A percentile compares a stretch with the other conserved stretches of the same genome.
These are phyloP conservation scores for Strigomonas galati DNA, from an alignment of 208 protist species.

Conservation along the genomic window DNA sequence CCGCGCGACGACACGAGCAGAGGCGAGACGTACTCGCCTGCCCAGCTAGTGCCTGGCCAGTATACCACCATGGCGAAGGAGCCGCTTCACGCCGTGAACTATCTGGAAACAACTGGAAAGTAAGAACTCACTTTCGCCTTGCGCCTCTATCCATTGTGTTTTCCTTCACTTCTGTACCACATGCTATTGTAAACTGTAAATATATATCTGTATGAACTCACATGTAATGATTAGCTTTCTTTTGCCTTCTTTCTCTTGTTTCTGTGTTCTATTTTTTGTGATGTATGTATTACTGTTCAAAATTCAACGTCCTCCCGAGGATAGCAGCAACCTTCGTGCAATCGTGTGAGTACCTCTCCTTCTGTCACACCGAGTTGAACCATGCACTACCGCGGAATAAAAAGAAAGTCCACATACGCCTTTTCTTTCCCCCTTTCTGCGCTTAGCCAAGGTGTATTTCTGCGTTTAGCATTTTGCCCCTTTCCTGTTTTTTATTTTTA, in stretches of 20 bases:
- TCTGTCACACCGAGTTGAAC: too few relatives aligned
- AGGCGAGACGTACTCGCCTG: slow-evolving; percentile 67
- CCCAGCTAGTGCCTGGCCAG: slow-evolving; percentile 81
- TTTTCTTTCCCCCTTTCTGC: neutral
- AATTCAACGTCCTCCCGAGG: neutral
- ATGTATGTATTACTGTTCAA: neutral
- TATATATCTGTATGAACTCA: neutral
- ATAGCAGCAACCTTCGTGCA: too few relatives aligned
- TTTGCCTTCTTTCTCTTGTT: neutral
- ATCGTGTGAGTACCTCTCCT: too few relatives aligned
- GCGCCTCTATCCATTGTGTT: slow-evolving; percentile 2
- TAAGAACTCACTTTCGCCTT: neutral
- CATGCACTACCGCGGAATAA: too few relatives aligned
- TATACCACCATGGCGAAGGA: slow-evolving; percentile 76
- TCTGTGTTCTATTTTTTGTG: neutral
- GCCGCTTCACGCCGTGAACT: slow-evolving; percentile 74
- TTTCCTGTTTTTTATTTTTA: neutral
- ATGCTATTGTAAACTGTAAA: neutral
- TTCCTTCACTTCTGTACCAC: neutral
- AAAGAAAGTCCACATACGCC: too few relatives aligned
- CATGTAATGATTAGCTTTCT: too few relatives aligned
- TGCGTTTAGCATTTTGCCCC: neutral
- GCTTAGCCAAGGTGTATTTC: neutral
- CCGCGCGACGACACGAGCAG: slow-evolving; percentile 72
- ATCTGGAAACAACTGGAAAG: slow-evolving; percentile 11